Evolutionary conservation across 169 alveolate genomes (phyloP).

Genomic region (Eimeria maxima): DNA sequence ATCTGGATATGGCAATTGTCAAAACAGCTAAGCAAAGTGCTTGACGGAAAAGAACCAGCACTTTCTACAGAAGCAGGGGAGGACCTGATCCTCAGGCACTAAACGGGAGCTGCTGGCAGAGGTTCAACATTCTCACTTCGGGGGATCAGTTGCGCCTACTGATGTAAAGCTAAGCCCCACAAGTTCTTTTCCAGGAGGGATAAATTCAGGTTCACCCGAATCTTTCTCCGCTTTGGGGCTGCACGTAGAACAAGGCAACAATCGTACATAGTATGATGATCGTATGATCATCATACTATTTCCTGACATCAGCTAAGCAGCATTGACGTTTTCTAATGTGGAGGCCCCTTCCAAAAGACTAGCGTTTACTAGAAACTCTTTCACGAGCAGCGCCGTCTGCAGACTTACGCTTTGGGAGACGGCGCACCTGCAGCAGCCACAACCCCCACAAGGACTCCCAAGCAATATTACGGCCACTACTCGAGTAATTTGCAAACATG

Average conservation of each 20-base stretch:
- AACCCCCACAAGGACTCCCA: not conserved
- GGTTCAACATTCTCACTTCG: conserved; percentile 66
- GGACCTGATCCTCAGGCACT: not conserved
- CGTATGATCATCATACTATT: not conserved
- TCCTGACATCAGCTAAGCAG: not conserved
- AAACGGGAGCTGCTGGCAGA: not conserved
- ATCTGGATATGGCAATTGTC: not conserved
- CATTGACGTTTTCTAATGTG: not conserved
- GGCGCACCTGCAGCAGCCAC: conserved; percentile 73
- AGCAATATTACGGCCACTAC: not conserved
- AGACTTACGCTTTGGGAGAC: conserved; percentile 61
- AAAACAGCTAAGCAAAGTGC: not conserved
- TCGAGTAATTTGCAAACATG: not conserved
- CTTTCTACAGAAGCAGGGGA: not conserved
- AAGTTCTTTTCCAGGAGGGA: conserved; percentile 73
- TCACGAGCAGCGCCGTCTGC: not conserved
- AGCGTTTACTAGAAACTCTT: not conserved
- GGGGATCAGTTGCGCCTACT: conserved; percentile 78
- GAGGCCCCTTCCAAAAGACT: too few species aligned
- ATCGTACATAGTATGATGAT: too few species aligned
- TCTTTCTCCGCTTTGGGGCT: conserved; percentile 10
- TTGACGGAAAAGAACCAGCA: not conserved
- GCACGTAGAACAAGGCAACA: not conserved
- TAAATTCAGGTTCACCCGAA: not conserved
- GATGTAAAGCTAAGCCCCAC: conserved; percentile 75